Base-by-base conservation (phyloP, 2,329 filamentous ascomycete genomes). In the Fusarium mangiferae region DNA sequence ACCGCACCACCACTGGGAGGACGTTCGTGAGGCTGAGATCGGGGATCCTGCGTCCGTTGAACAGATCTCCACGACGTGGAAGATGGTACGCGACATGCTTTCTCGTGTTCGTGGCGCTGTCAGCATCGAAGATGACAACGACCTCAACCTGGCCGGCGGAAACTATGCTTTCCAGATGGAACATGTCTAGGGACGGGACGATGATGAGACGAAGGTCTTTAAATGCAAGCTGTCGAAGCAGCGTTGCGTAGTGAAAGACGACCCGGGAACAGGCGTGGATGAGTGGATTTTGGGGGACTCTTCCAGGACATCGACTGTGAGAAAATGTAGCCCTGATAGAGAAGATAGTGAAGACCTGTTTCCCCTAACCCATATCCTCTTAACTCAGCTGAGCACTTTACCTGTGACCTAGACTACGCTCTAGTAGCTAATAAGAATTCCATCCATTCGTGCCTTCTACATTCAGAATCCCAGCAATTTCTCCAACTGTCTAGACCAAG, bases 121-220 rank as follows among this genome's bases (percentile, higher is more conserved):
- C 6, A 11, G 22, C 3, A n/a, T 35, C 11, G n/a, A 49, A 1
- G 26, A 30, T 0, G 45, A 48, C 1, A n/a, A 48, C 4, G 20
- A 48, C 0, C 0, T 4, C 0, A 48, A 48, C 26, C 26, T 48
- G 0, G 45, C 45, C 3, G 45, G 11, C 0, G 26, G 26, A 0
- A 11, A 1, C 3, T 55, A 55, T 20, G 7, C 10, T 13, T 22
- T 55, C 2, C 35, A 55, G 4, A 55, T 55, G 51, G 35, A 55
- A 6, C 35, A 24, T 3, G 12, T n/a, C 2, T 48, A 30, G 26
- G 22, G 10, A 22, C 10, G 20, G 22, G 10, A 10, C 10, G n/a
- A 44, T 17, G 10, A 0, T 3, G 42, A 9, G 15, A 24, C 4
- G 10, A 24, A 12, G 6, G 17, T 13, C 42, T 4, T 18, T 18